Evolutionary conservation across 331 rosid genomes (phyloP), one percentile per base, ranked within the genome.

Genomic region (Rosa hybrid): DNA sequence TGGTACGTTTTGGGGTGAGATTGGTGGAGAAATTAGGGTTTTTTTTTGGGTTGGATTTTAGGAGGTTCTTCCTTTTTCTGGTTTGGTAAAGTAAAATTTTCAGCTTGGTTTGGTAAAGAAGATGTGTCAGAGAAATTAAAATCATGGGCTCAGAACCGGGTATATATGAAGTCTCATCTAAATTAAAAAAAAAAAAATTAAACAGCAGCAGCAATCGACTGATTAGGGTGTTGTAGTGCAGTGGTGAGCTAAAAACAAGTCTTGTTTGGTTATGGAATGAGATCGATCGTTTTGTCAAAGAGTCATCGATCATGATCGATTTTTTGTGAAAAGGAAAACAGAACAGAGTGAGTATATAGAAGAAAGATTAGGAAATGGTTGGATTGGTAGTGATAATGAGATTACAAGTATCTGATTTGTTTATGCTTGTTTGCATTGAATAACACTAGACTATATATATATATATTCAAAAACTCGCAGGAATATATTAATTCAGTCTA

Each of bases 21-120:
- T 8, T 72, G 74, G 65, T n/a, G 49, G 38, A 71, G 9, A 53
- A 64, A 51, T 77, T 80, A 53, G 80, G 65, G 80, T 74, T 65
- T 27, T 27, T 27, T 27, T 27, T 27, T 34, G 7, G 38, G 3
- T 62, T 50, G 57, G 57, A 51, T 12, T 51, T 14, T 73, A 21
- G 59, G 53, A 62, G 54, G 38, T 34, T 34, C 38, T 34, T 34
- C 4, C 38, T 34, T 34, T 46, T 45, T 45, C 38, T 30, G 54
- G 25, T 60, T 65, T 49, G 81, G 80, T 77, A 18, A 27, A 13
- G 30, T 64, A 11, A 11, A 1, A 5, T 65, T 7, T 65, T 77
- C 49, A 51, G 79, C 23, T 73, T 74, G 71, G 64, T n/a, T 4
- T 63, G 18, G 69, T 59, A 11, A 54, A 59, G 77, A 49, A 77